Base-by-base conservation (phyloP, 108 stramenopile genomes). In the Pseudonitzschia multiseries region DNA sequence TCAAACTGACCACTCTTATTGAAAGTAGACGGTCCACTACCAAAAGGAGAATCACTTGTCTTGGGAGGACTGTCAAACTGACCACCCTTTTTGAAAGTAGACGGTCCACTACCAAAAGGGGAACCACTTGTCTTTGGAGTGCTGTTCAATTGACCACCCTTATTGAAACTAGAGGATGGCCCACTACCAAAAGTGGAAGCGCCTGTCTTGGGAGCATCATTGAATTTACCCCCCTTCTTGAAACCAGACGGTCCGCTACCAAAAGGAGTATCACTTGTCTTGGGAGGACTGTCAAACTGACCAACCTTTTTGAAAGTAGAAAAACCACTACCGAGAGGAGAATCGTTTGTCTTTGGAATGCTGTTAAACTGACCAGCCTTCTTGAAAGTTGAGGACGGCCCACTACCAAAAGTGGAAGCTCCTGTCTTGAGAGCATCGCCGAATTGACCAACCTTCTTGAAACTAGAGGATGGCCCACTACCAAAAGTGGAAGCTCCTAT, bases 41-140 rank as follows among this genome's bases (percentile, higher is more conserved):
- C 59, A 24, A 60, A 60, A 28, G 59, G 17, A 60, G 59, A 28
- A 60, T 36, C 6, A 36, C n/a, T n/a, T n/a, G n/a, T n/a, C n/a
- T n/a, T n/a, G n/a, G n/a, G n/a, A n/a, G n/a, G n/a, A n/a, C 36
- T 6, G 36, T 36, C 6, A 6, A 36, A 5, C 36, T 6, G 36
- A 36, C 27, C 8, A 6, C 29, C 15, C 59, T 60, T 60, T 24
- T 60, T 60, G 22, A 24, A 24, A 20, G 59, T 13, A 4, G 31
- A 60, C 6, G 36, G 36, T 36, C 36, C 36, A 36, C 6, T 36
- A 8, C 59, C 59, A 60, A 60, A 60, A 15, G 59, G 59, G 17
- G 59, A 60, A n/a, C 2, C 4, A 9, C n/a, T 10, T 51, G 3
- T 51, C 59, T 60, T 8, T 60, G 59, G 17, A 51, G n/a, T 51